Conservation (phyloP, 169 alveolate genomes). For the Plasmodium coatneyi region DNA sequence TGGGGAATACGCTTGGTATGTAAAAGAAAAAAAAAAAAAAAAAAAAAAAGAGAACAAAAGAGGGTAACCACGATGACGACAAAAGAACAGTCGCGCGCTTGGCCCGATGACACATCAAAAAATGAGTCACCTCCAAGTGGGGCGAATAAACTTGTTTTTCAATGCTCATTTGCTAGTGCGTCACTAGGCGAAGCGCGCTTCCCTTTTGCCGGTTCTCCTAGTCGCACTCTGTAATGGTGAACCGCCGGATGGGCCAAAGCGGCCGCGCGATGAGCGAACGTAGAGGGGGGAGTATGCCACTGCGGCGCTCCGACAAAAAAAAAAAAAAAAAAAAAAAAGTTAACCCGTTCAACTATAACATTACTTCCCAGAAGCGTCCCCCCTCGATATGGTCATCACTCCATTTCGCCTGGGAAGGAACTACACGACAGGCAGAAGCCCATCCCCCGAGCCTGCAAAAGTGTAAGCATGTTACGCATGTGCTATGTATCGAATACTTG, state of each 20-base stretch:
- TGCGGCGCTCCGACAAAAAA: background rate
- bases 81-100: background rate
- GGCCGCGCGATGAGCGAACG: background rate
- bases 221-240: background rate
- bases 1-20: background rate
- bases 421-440: background rate
- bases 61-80: background rate
- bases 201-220: background rate
- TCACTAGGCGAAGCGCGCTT: background rate
- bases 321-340: background rate
- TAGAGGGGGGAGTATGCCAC: background rate
- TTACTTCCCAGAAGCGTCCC: background rate
- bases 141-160: background rate
- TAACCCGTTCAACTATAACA: background rate
- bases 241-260: background rate
- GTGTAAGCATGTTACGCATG: background rate
- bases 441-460: background rate
- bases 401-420: background rate
- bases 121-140: background rate
- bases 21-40: background rate
- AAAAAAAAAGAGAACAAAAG: background rate
- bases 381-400: background rate
- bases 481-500: background rate
- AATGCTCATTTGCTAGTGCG: background rate
- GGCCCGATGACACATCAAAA: background rate